Evolutionary conservation across 257 asterid genomes (phyloP), one percentile per base, ranked within the genome.

Genomic region (Capsicum chinense): DNA sequence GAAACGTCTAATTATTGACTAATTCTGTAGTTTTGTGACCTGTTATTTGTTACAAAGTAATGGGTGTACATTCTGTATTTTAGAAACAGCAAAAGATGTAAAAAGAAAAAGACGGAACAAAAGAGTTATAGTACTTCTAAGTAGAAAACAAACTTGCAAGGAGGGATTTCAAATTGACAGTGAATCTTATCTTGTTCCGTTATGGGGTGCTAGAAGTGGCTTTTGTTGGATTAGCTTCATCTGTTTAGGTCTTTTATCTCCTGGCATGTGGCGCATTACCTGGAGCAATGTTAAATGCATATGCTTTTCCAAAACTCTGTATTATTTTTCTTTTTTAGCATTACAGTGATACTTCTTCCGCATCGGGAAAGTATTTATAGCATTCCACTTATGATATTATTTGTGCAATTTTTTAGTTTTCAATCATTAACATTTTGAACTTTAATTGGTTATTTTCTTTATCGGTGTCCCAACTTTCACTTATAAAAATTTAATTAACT

Each of bases 141-240:
- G 12, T n/a, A 47, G 12, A 47, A 47, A n/a, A n/a, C 6, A 47
- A 11, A 6, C 10, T 13, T 50, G 17, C n/a, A 21, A 48, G 80
- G 60, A 73, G 44, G 48, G 13, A 74, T 74, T 74, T 48, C 80
- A n/a, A 21, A 74, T 21, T 14, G 44, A 74, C 42, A 48, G 60
- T 48, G 80, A n/a, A 21, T 74, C 50, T 67, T 67, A 19, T 60
- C 26, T 39, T 69, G 78, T 17, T 33, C 79, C 15, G 16, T 17
- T 69, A 69, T 42, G 56, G 79, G 56, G 56, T 42, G 79, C 56
- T 69, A 69, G 56, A 42, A 69, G 56, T 39, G 56, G 56, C 79
- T 39, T 69, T 69, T 69, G 26, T 42, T 69, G 56, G 33, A 16
- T 69, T 69, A 42, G 56, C 79, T 70, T 44, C 79, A 42, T 42